A percentile compares a stretch with the other conserved stretches of the same genome.
Conservation (phyloP, 331 rosid species). For the Saraca asoca region DNA sequence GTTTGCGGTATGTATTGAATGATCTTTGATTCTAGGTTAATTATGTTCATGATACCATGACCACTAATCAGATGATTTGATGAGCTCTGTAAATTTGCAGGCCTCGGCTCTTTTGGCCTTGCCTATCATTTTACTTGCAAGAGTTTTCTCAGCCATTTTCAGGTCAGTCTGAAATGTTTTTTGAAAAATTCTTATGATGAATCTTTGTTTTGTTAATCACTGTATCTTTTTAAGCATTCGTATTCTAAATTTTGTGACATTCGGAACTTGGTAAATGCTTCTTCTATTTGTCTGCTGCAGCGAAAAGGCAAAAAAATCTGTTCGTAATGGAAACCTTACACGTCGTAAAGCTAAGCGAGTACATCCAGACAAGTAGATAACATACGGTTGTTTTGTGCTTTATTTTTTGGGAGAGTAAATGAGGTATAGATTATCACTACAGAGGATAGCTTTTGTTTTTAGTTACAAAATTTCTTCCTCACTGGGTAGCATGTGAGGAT, state of each 20-base stretch:
- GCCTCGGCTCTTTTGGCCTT: constrained; percentile 88
- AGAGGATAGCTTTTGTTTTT: not conserved
- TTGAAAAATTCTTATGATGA: constrained; percentile 13
- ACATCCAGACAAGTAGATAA: constrained; percentile 64
- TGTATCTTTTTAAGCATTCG: not conserved
- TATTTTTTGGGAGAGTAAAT: constrained; percentile 34
- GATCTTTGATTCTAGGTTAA: constrained; percentile 18
- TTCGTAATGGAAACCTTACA: constrained; percentile 46
- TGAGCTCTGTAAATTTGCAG: constrained; percentile 56
- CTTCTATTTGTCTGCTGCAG: constrained; percentile 44
- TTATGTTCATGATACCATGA: constrained; percentile 1
- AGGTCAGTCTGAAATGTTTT: constrained; percentile 50
- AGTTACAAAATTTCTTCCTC: constrained; percentile 17
- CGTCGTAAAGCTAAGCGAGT: constrained; percentile 83
- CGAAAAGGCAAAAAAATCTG: constrained; percentile 59
- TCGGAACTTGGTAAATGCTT: not conserved
- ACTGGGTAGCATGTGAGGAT: constrained; percentile 13
- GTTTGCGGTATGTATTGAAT: constrained; percentile 72
- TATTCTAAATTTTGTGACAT: not conserved
- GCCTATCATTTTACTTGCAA: constrained; percentile 64
- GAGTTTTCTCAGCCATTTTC: constrained; percentile 56
- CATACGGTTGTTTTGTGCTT: constrained; percentile 32
- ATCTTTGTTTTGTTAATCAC: constrained; percentile 22
- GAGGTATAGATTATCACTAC: constrained; percentile 37
- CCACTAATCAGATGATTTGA: constrained; percentile 25